Evolutionary conservation across 495 filamentous ascomycete genomes (phyloP).

Genomic region (Ramalina peruviana): DNA sequence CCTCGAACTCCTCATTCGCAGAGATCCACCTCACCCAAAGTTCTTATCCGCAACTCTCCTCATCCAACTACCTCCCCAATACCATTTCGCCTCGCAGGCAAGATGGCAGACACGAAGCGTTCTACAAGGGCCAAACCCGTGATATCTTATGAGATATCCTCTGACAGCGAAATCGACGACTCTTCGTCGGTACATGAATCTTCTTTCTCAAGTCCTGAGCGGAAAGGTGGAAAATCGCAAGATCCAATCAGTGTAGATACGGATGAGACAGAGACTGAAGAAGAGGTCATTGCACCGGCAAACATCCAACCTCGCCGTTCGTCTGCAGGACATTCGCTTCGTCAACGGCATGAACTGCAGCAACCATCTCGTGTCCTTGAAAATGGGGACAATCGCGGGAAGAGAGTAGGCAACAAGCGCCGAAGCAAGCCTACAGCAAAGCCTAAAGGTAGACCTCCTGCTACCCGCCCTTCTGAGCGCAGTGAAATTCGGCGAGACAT

Average conservation of each 20-base stretch:
- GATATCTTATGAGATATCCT: constrained; percentile 16
- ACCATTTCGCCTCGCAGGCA: neutral
- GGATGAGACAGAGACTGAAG: constrained; percentile 5
- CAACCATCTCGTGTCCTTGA: constrained; percentile 11
- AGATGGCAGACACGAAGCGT: neutral
- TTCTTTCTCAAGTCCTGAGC: constrained; percentile 14
- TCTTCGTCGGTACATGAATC: constrained; percentile 3
- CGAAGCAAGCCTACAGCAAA: neutral
- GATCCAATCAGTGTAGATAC: constrained; percentile 2
- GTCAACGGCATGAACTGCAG: constrained; percentile 12
- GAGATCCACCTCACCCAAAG: neutral
- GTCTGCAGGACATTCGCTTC: constrained; percentile 14
- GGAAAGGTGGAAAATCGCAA: neutral
- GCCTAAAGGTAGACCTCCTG: neutral
- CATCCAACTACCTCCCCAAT: neutral
- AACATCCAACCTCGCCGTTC: constrained; percentile 10
- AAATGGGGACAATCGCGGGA: constrained; percentile 10
- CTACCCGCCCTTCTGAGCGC: constrained; percentile 15
- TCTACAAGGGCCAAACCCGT: neutral
- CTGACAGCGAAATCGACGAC: constrained; percentile 7
- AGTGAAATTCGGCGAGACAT: constrained; percentile 33
- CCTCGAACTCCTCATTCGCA: too few species aligned
- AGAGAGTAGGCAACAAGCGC: neutral
- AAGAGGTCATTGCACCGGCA: constrained; percentile 3
- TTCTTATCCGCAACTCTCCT: neutral